These are phyloP conservation scores for Xylaria cubensis DNA, from an alignment of 495 filamentous ascomycete genomes.

Conservation along the genomic window DNA sequence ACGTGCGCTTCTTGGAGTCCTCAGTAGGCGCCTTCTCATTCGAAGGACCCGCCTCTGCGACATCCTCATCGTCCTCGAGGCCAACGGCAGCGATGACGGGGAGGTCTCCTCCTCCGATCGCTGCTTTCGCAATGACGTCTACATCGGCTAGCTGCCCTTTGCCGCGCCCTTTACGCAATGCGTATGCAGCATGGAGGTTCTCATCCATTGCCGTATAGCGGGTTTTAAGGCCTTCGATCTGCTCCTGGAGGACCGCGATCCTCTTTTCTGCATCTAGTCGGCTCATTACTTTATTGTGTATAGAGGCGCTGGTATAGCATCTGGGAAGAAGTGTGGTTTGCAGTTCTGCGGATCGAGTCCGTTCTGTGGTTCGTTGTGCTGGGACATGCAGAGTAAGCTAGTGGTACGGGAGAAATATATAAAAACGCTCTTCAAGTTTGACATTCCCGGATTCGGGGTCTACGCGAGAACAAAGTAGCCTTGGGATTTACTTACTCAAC, in stretches of 20 bases:
- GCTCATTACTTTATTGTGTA: background rate
- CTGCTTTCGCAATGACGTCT: background rate
- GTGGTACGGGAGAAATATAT: background rate
- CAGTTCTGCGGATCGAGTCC: background rate
- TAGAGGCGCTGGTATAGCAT: too few relatives aligned
- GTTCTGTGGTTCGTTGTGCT: background rate
- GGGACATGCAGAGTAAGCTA: background rate
- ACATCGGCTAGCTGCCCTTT: background rate
- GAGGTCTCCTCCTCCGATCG: background rate
- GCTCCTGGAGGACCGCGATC: background rate
- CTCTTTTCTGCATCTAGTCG: background rate
- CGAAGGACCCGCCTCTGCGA: background rate
- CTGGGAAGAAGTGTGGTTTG: background rate
- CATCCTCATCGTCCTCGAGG: background rate
- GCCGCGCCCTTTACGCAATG: background rate
- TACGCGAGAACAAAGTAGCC: background rate
- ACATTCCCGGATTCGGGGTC: background rate
- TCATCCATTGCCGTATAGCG: background rate
- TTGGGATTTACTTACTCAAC: slow-evolving; percentile 17
- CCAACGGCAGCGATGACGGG: too few relatives aligned
- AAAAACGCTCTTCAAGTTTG: background rate
- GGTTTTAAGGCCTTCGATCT: background rate
- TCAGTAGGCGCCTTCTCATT: background rate
- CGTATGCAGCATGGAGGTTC: background rate
- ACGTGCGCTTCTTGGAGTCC: slow-evolving; percentile 14